phyloP scores from a whole-genome alignment of 2,329 filamentous ascomycete genomes.

The Purpureocillium takamizusanense region DNA sequence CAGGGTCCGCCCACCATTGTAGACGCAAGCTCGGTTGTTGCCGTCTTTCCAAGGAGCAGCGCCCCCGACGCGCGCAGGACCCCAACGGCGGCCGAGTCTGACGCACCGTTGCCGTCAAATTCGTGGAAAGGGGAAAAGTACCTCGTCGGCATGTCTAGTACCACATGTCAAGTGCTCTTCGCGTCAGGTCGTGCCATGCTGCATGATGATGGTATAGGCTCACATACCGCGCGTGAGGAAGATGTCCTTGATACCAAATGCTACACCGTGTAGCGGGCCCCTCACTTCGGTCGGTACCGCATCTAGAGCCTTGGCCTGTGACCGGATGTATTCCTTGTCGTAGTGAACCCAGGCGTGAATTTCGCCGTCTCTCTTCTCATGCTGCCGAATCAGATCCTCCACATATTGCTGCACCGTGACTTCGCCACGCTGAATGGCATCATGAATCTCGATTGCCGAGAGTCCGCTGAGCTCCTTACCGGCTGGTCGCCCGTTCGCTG shows the following conservation, averaged over 20 bases:
- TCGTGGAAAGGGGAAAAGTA: conserved; percentile 46
- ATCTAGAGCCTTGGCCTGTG: conserved; percentile 41
- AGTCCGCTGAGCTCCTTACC: no score
- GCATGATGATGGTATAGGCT: no score
- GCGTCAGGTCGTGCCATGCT: no score
- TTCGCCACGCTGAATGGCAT: conserved; percentile 4
- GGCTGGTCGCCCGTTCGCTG: no score
- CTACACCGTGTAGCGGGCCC: conserved; percentile 47
- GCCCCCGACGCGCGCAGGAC: conserved; percentile 45
- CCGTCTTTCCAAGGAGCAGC: conserved; percentile 40
- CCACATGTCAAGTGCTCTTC: no score
- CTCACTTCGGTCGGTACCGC: conserved; percentile 33
- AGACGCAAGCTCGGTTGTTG: conserved; percentile 56
- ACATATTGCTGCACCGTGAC: conserved; percentile 42
- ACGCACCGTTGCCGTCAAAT: conserved; percentile 25
- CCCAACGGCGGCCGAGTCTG: conserved; percentile 44
- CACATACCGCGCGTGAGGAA: conserved; percentile 44
- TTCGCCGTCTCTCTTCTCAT: conserved; percentile 30
- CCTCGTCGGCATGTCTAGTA: conserved; percentile 45
- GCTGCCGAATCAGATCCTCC: conserved; percentile 33
- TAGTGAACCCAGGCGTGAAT: conserved; percentile 44
- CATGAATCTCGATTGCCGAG: background rate
- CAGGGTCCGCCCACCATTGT: conserved; percentile 43
- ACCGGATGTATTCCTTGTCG: conserved; percentile 34
- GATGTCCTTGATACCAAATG: conserved; percentile 52